Base-by-base conservation (phyloP, 805 yeast species). In the Hanseniaspora singularis region DNA sequence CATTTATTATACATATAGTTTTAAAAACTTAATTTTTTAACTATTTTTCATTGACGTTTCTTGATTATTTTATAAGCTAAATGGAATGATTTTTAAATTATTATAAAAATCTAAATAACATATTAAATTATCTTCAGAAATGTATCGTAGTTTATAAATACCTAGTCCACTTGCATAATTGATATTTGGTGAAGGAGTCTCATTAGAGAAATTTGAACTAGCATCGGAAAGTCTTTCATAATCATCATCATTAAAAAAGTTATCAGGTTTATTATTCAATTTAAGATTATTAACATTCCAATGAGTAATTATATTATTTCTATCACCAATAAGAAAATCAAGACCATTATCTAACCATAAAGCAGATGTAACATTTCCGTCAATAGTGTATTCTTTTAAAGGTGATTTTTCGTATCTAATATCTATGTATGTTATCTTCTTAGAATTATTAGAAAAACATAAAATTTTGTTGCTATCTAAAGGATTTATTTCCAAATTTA, bases 401-500 rank as follows among this genome's bases (percentile, higher is more conserved):
- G 48, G 48, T 18, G 32, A 31, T 18, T 37, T 44, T 24, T 44
- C 48, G 24, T 26, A 44, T 30, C 48, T 16, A 7, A 44, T 15
- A 24, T 44, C 48, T 20, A 44, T 44, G 24, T 28, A 44, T 18
- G 41, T 31, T 1, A 44, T 31, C 14, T 44, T 28, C 12, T 37
- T 33, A 11, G 24, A 31, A 9, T 19, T 18, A 6, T 4, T 15
- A 1, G 48, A 38, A 18, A 44, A 44, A 22, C 48, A 44, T 3
- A 44, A 16, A 23, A 44, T 38, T 39, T 84, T 74, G 61, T 89
- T 84, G 37, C 82, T 77, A 60, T 92, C 95, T 31, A 74, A 68
- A 31, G 84, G 82, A 26, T 86, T 81, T 0, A 95, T 76, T 9
- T 85, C 79, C 10, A 92, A 65, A 51, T 89, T 70, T 27, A 92